Base-by-base conservation (phyloP, 805 yeast species). In the Myxozyma sirexii region DNA sequence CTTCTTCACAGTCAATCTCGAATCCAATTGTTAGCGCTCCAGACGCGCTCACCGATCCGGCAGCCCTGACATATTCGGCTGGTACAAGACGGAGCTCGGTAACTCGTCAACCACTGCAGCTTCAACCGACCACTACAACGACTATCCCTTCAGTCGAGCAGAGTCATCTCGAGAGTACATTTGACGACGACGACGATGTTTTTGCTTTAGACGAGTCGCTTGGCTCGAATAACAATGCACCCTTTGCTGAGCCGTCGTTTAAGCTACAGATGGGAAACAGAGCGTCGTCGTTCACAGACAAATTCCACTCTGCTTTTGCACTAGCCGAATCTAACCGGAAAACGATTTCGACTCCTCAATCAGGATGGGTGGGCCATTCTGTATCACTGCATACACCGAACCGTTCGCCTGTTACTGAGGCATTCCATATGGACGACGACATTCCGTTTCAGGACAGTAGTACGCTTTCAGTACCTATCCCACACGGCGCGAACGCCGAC, bases 131-230 rank as follows among this genome's bases (percentile, higher is more conserved):
- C 19, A 17, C 52, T 23, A 19, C 46, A 29, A 6, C 33, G 6
- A 24, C 23, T 27, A n/a, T 38, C 21, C 45, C 50, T 7, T 31
- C 38, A 29, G 38, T 44, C 12, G 42, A 39, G 39, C 53, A 48
- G 24, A 24, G 21, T 13, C 43, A 29, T 15, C 42, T 21, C 27
- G 37, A 43, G 27, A 23, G 52, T 33, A 24, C 50, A 27, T 38
- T 38, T 35, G 58, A 55, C 29, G 39, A 44, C 35, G 39, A 44
- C 35, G 63, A 62, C 41, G 62, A 55, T 41, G 56, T 62, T 13
- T 62, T 62, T 26, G 60, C 39, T 1, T 50, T 62, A 12, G 65
- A 62, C 47, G 65, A 61, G 41, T 35, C 48, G 6, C 38, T 59
- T 31, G 35, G 29, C 27, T 19, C 56, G 7, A 35, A 27, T 7